Evolutionary conservation across 257 asterid species (phyloP).

Genomic region (Pogostemon cablin): DNA sequence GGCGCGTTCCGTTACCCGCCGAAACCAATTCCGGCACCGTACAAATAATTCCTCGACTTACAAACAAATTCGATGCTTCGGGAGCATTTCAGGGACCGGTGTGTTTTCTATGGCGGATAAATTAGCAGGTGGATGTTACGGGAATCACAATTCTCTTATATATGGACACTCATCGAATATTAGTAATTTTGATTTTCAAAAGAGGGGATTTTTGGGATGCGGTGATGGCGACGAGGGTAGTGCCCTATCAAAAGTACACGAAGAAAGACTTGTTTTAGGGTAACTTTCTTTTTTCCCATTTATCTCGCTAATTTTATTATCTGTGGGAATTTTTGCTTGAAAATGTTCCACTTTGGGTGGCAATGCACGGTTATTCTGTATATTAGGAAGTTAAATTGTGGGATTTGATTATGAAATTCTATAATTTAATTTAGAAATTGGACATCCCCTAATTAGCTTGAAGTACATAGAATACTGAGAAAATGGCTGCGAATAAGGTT

Average conservation of each 20-base stretch:
- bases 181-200: conserved; percentile 40
- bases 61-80: conserved; percentile 53
- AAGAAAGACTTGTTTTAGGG: conserved; percentile 87
- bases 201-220: conserved; percentile 82
- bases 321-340: conserved; percentile 3
- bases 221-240: conserved; percentile 82
- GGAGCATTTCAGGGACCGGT: conserved; percentile 47
- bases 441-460: background rate
- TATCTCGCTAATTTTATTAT: background rate
- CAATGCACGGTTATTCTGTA: conserved; percentile 3
- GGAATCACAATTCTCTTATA: conserved; percentile 28
- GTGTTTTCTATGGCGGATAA: conserved; percentile 34
- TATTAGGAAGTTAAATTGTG: background rate
- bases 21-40: conserved; percentile 42
- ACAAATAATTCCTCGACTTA: conserved; percentile 27
- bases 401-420: background rate
- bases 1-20: conserved; percentile 45
- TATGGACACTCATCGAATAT: conserved; percentile 29
- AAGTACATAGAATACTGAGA: background rate
- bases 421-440: conserved; percentile 4
- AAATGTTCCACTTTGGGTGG: conserved; percentile 2
- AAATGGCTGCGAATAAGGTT: background rate
- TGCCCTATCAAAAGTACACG: conserved; percentile 58
- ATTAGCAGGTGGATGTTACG: conserved; percentile 23
- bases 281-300: conserved; percentile 29